Percentiles rank a stretch among this genome's conserved stretches.
Conservation (phyloP, 2,329 filamentous ascomycete species). For the Nemania sp. region DNA sequence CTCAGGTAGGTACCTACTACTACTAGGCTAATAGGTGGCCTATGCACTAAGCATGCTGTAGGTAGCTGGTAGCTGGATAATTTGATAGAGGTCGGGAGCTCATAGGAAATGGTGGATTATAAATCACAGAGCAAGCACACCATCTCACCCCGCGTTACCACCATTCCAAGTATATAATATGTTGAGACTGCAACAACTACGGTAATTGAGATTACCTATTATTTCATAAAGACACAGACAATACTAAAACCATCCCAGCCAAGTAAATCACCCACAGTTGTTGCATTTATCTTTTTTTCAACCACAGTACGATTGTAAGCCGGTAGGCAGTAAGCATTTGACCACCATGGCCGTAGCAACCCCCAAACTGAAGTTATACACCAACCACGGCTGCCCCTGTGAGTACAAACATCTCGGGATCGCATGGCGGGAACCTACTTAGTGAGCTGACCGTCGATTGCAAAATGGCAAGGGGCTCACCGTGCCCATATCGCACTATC, state of each 20-base stretch:
- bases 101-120: conserved; percentile 12
- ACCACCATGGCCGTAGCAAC: conserved; percentile 41
- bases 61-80: background rate
- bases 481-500: conserved; percentile 78
- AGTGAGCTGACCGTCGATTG: conserved; percentile 19
- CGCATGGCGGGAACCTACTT: background rate
- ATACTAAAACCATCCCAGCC: too few species aligned
- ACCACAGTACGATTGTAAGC: too few species aligned
- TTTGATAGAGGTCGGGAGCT: background rate
- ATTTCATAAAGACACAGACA: too few species aligned
- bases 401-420: conserved; percentile 18
- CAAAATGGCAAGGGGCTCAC: conserved; percentile 67
- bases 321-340: background rate
- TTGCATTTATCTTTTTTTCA: too few species aligned
- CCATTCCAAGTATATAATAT: background rate
- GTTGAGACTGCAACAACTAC: too few species aligned
- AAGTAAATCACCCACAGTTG: too few species aligned
- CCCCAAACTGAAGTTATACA: conserved; percentile 48
- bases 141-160: conserved; percentile 28
- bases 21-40: too few species aligned
- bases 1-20: too few species aligned
- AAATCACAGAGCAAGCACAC: conserved; percentile 35
- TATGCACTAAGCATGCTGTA: too few species aligned
- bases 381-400: conserved; percentile 49
- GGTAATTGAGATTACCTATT: too few species aligned